Evolutionary conservation across 306 rosid species (phyloP).

Genomic region (Echinosophora koreensis): DNA sequence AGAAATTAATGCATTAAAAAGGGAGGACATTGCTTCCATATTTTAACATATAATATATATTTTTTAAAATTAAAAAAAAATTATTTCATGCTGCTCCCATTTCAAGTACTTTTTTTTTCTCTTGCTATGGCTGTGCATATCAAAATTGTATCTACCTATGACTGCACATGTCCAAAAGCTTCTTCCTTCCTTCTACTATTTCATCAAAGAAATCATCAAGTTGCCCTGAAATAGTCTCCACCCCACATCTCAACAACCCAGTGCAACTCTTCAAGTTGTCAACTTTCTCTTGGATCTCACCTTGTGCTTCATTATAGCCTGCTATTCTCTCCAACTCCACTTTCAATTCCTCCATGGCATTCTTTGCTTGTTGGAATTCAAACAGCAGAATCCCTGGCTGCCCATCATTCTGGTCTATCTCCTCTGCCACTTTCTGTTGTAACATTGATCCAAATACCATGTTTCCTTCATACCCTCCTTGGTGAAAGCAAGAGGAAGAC

Average conservation of each 20-base stretch:
- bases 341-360: conserved; percentile 69
- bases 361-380: conserved; percentile 71
- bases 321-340: conserved; percentile 59
- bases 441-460: conserved; percentile 64
- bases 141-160: conserved; percentile 59
- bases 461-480: conserved; percentile 47
- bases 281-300: conserved; percentile 54
- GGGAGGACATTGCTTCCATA: conserved; percentile 26
- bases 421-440: conserved; percentile 70
- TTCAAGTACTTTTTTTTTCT: background rate
- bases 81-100: background rate
- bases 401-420: conserved; percentile 64
- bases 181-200: conserved; percentile 88
- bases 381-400: conserved; percentile 69
- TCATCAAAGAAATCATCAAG: conserved; percentile 96
- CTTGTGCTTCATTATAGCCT: conserved; percentile 44
- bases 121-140: conserved; percentile 34
- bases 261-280: conserved; percentile 67
- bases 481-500: conserved; percentile 68
- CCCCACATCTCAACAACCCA: conserved; percentile 77
- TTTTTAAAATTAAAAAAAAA: background rate
- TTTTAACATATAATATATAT: background rate
- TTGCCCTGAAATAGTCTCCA: conserved; percentile 68
- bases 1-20: conserved; percentile 14
- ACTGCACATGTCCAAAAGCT: conserved; percentile 85